Conservation (phyloP, 2,329 filamentous ascomycete genomes). For the Trichoderma semiorbis region DNA sequence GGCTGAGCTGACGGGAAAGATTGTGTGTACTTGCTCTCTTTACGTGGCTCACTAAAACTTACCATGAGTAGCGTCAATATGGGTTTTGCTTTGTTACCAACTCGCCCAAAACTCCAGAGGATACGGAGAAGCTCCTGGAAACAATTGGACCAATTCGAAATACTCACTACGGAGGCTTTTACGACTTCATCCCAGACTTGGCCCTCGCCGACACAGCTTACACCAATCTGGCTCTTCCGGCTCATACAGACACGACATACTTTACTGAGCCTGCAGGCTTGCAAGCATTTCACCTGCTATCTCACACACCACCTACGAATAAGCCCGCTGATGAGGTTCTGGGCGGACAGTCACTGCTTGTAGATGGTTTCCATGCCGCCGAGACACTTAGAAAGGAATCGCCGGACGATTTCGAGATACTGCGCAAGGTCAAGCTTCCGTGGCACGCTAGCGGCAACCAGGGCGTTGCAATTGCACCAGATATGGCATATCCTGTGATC, state of each 20-base stretch:
- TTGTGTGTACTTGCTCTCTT: slow-evolving; percentile 44
- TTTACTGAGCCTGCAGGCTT: slow-evolving; percentile 89
- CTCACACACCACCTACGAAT: slow-evolving; percentile 51
- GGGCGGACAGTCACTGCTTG: slow-evolving; percentile 76
- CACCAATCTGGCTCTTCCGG: slow-evolving; percentile 75
- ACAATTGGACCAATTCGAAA: slow-evolving; percentile 81
- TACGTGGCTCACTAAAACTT: slow-evolving; percentile 6
- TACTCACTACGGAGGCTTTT: slow-evolving; percentile 81
- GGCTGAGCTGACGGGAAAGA: slow-evolving; percentile 58
- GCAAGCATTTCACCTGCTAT: slow-evolving; percentile 89
- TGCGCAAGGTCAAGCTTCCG: slow-evolving; percentile 58
- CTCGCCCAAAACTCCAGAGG: slow-evolving; percentile 63
- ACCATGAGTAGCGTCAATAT: slow-evolving; percentile 50
- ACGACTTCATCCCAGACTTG: slow-evolving; percentile 85
- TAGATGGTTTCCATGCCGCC: slow-evolving; percentile 81
- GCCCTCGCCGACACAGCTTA: slow-evolving; percentile 89
- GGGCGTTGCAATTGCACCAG: slow-evolving; percentile 75
- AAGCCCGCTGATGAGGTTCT: slow-evolving; percentile 33
- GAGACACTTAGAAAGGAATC: slow-evolving; percentile 53
- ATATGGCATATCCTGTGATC: slow-evolving; percentile 67
- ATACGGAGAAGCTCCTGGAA: slow-evolving; percentile 71
- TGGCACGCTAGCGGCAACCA: slow-evolving; percentile 89
- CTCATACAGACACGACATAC: slow-evolving; percentile 94
- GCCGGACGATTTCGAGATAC: slow-evolving; percentile 51
- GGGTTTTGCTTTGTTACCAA: slow-evolving; percentile 76